A percentile compares a stretch with the other conserved stretches of the same genome.
Conservation (phyloP, 2,329 filamentous ascomycete species). For the Pyricularia pennisetigena region DNA sequence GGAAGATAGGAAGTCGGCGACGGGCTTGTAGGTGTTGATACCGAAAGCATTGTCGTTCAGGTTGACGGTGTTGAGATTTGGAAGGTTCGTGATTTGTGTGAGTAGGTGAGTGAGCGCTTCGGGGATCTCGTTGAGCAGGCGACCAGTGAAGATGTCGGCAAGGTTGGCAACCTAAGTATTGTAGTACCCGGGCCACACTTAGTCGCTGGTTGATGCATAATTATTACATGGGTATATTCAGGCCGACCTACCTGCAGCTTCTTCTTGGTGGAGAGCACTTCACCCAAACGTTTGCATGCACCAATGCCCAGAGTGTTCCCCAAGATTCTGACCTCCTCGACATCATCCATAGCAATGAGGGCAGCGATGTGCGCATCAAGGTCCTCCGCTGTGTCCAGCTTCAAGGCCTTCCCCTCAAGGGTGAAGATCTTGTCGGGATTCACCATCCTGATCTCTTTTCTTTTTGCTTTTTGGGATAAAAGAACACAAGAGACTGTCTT, state of each 20-base stretch:
- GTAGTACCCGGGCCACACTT: background rate
- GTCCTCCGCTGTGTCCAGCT: constrained; percentile 82
- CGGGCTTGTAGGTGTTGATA: constrained; percentile 84
- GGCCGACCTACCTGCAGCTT: constrained; percentile 54
- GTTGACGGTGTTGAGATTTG: constrained; percentile 82
- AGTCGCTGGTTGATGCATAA: background rate
- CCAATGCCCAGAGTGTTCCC: constrained; percentile 91
- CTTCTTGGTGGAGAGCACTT: constrained; percentile 77
- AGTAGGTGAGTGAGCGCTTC: constrained; percentile 78
- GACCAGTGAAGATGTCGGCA: constrained; percentile 94
- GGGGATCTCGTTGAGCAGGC: constrained; percentile 88
- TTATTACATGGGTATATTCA: constrained; percentile 5
- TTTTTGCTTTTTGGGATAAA: background rate
- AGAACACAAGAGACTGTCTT: background rate
- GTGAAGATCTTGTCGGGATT: constrained; percentile 59
- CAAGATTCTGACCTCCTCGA: constrained; percentile 77
- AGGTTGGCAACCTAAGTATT: constrained; percentile 62
- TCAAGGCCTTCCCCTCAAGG: constrained; percentile 83
- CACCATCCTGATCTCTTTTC: background rate
- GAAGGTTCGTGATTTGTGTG: constrained; percentile 75
- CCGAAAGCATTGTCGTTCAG: constrained; percentile 98
- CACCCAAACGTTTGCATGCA: constrained; percentile 75
- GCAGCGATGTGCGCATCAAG: constrained; percentile 74
- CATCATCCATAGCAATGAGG: constrained; percentile 59
- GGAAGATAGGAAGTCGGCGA: constrained; percentile 81